A percentile compares a stretch with the other conserved stretches of the same genome.
Evolutionary conservation across 2,329 filamentous ascomycete genomes (phyloP).

Genomic region (Mariannaea elegans): DNA sequence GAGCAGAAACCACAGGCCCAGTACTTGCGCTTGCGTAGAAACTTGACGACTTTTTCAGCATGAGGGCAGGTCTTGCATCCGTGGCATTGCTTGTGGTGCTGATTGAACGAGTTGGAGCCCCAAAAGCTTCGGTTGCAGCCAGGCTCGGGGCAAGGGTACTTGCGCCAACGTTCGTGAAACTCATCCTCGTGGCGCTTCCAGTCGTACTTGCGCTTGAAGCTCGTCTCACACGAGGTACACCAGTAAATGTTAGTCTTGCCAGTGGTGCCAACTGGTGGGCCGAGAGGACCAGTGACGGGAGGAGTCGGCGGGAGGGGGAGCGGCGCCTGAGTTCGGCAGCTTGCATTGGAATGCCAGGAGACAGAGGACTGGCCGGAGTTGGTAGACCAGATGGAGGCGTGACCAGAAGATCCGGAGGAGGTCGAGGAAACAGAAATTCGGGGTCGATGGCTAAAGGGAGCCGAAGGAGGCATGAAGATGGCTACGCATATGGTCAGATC

Average conservation of each 20-base stretch:
- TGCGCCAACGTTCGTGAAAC: conserved; percentile 74
- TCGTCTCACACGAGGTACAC: conserved; percentile 69
- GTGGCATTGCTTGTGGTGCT: conserved; percentile 73
- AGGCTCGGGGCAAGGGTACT: conserved; percentile 71
- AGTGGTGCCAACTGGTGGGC: conserved; percentile 40
- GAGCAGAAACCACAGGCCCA: conserved; percentile 77
- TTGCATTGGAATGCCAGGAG: conserved; percentile 49
- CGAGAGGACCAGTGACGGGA: conserved; percentile 44
- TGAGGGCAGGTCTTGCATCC: conserved; percentile 72
- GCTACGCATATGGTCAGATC: conserved; percentile 33
- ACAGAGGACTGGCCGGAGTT: conserved; percentile 51
- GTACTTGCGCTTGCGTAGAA: conserved; percentile 70
- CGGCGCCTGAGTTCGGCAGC: conserved; percentile 48
- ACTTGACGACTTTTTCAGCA: conserved; percentile 70
- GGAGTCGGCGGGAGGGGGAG: conserved; percentile 48
- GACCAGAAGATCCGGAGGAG: conserved; percentile 59
- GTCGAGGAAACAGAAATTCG: conserved; percentile 60
- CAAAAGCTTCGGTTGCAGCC: conserved; percentile 74
- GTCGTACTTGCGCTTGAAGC: conserved; percentile 73
- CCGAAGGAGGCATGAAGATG: conserved; percentile 48
- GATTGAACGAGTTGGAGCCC: conserved; percentile 73
- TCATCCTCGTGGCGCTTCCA: conserved; percentile 77
- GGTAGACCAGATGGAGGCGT: conserved; percentile 57
- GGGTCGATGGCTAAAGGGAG: conserved; percentile 52
- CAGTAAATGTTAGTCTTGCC: conserved; percentile 60